A percentile compares a stretch with the other conserved stretches of the same genome.
Conservation (phyloP, 2,329 filamentous ascomycete genomes). For the Calonectria fujianensis region DNA sequence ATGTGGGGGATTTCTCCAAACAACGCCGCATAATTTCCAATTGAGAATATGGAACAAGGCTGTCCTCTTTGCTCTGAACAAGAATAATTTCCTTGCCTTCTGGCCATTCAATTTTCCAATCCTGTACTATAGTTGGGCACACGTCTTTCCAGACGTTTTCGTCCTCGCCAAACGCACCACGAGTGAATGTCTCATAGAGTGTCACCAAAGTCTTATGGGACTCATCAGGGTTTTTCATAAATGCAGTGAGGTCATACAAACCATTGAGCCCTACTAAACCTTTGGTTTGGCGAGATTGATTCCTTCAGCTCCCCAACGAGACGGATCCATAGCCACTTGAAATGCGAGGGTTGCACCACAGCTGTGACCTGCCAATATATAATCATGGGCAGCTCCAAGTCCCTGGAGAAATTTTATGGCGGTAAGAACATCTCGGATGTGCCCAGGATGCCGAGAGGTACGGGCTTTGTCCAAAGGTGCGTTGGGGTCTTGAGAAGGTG, state of each 20-base stretch:
- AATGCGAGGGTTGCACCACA: constrained; percentile 29
- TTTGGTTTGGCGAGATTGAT: not conserved
- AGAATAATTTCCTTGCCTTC: constrained; percentile 14
- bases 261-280: constrained; percentile 10
- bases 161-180: constrained; percentile 18
- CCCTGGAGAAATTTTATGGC: not conserved
- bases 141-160: constrained; percentile 8
- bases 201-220: constrained; percentile 8
- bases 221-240: constrained; percentile 18
- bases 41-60: constrained; percentile 26
- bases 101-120: constrained; percentile 18
- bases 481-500: not conserved
- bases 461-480: constrained; percentile 7
- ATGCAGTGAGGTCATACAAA: not conserved
- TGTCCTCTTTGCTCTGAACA: constrained; percentile 12
- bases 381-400: not conserved
- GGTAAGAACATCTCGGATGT: not conserved
- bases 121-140: constrained; percentile 12
- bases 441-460: not conserved
- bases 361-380: constrained; percentile 18
- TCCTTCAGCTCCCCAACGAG: not conserved
- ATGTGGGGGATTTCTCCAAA: not conserved
- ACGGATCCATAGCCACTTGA: constrained; percentile 16
- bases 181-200: constrained; percentile 11
- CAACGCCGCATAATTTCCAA: constrained; percentile 1